A percentile compares a stretch with the other conserved stretches of the same genome.
Conservation (phyloP, 257 asterid genomes). For the Perilla frutescens region DNA sequence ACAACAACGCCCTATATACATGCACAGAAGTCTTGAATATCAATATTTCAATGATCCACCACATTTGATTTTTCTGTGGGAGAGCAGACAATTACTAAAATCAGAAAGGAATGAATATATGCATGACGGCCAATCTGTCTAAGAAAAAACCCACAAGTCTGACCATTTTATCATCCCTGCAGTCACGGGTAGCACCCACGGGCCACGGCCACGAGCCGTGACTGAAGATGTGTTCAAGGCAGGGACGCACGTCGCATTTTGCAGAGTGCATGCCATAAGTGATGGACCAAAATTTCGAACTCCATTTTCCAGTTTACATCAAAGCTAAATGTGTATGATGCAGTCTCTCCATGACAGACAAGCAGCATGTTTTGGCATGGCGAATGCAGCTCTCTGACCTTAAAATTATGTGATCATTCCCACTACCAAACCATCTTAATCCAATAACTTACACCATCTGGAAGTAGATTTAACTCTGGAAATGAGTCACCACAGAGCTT, state of each 20-base stretch:
- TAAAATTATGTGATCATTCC: conserved; percentile 18
- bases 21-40: conserved; percentile 6
- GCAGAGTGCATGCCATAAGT: neutral
- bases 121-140: conserved; percentile 10
- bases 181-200: conserved; percentile 3
- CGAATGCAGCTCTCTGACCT: conserved; percentile 1
- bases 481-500: conserved; percentile 5
- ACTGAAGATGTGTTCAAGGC: conserved; percentile 1
- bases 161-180: conserved; percentile 7
- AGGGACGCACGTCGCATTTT: neutral
- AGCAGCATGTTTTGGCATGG: neutral
- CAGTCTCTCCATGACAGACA: neutral
- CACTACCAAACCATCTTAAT: neutral
- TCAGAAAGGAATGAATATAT: neutral
- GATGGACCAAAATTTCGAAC: neutral
- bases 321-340: conserved; percentile 9
- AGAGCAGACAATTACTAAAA: neutral
- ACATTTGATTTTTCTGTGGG: conserved; percentile 2
- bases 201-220: neutral
- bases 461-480: conserved; percentile 1
- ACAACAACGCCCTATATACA: conserved; percentile 11
- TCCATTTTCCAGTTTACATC: neutral
- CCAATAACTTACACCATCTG: neutral
- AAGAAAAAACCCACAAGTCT: conserved; percentile 12
- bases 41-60: conserved; percentile 6